A percentile compares a stretch with the other conserved stretches of the same genome.
These are phyloP conservation scores for Elongisporangium senticosum DNA, from an alignment of 352 stramenopile species.

Conservation along the genomic window DNA sequence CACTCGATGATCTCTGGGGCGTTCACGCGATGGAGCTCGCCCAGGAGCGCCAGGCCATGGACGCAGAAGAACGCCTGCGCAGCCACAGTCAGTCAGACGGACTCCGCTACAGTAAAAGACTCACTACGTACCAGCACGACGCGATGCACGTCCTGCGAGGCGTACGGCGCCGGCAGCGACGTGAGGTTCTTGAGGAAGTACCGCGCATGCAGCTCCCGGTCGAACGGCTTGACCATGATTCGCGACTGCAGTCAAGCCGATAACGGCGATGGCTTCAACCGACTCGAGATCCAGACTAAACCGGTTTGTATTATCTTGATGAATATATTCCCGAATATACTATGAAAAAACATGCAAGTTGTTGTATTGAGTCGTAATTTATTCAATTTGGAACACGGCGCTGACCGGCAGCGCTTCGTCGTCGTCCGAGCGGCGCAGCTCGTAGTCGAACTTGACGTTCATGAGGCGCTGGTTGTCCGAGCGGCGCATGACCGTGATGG, in stretches of 20 bases:
- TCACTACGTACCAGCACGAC: conserved; percentile 54
- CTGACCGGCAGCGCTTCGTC: conserved; percentile 36
- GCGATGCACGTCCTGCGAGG: conserved; percentile 74
- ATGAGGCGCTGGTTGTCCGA: conserved; percentile 85
- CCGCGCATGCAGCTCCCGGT: conserved; percentile 67
- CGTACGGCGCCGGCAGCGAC: conserved; percentile 61
- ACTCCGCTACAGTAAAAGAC: not conserved
- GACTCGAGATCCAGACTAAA: not conserved
- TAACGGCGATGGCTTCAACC: too few relatives aligned
- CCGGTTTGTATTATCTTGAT: not conserved
- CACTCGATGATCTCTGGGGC: conserved; percentile 75
- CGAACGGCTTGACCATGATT: conserved; percentile 26
- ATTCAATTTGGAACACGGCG: conserved; percentile 85
- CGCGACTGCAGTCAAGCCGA: not conserved
- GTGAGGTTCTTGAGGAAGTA: conserved; percentile 83
- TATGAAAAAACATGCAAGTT: conserved; percentile 20
- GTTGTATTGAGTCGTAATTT: conserved; percentile 25
- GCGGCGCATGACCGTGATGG: conserved; percentile 69
- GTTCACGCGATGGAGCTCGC: conserved; percentile 67
- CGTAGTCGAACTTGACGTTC: conserved; percentile 86
- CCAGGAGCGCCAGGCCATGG: conserved; percentile 75
- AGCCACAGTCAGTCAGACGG: not conserved
- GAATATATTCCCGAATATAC: conserved; percentile 6
- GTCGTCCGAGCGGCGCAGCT: conserved; percentile 55
- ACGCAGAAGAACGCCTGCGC: conserved; percentile 78